These are phyloP conservation scores for Pichia nanzhaoensis DNA, from an alignment of 805 yeast genomes.

Conservation along the genomic window DNA sequence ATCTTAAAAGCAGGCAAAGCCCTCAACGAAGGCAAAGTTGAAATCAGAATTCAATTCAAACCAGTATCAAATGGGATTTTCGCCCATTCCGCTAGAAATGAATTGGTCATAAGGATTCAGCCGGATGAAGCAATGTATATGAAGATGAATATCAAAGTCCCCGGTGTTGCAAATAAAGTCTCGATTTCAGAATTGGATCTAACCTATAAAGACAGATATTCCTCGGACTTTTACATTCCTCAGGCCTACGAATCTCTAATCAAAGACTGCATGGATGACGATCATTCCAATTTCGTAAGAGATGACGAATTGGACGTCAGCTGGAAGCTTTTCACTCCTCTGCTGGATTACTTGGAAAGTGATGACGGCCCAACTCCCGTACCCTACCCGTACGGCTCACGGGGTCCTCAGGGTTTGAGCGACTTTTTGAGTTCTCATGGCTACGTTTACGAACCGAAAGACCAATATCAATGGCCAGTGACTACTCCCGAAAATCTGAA, in stretches of 20 bases:
- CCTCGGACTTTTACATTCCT: slow-evolving; percentile 83
- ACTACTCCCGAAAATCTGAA: slow-evolving; percentile 43
- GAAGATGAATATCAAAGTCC: slow-evolving; percentile 89
- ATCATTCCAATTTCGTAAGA: slow-evolving; percentile 95
- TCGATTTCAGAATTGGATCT: slow-evolving; percentile 86
- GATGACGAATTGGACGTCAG: slow-evolving; percentile 94
- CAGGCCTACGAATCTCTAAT: slow-evolving; percentile 96
- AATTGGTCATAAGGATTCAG: slow-evolving; percentile 88
- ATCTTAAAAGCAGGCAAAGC: slow-evolving; percentile 97
- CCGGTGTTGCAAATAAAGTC: slow-evolving; percentile 80
- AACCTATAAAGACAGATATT: slow-evolving; percentile 72
- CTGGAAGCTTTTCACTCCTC: slow-evolving; percentile 91
- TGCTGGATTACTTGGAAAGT: slow-evolving; percentile 73
- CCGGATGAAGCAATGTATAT: slow-evolving; percentile 92
- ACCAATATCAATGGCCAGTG: slow-evolving; percentile 86
- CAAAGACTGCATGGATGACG: slow-evolving; percentile 83
- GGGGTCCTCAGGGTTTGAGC: slow-evolving; percentile 71
- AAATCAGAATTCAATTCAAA: slow-evolving; percentile 87
- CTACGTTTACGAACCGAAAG: slow-evolving; percentile 56
- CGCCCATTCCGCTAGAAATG: slow-evolving; percentile 78
- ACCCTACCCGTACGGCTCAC: slow-evolving; percentile 79
- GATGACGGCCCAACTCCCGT: slow-evolving; percentile 60
- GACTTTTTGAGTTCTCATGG: slow-evolving; percentile 64
- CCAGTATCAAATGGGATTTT: slow-evolving; percentile 80
- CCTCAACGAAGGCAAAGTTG: slow-evolving; percentile 90